Percentiles rank a stretch among this genome's conserved stretches.
Evolutionary conservation across 805 yeast species (phyloP).

Genomic region (Grigorovia humatica): DNA sequence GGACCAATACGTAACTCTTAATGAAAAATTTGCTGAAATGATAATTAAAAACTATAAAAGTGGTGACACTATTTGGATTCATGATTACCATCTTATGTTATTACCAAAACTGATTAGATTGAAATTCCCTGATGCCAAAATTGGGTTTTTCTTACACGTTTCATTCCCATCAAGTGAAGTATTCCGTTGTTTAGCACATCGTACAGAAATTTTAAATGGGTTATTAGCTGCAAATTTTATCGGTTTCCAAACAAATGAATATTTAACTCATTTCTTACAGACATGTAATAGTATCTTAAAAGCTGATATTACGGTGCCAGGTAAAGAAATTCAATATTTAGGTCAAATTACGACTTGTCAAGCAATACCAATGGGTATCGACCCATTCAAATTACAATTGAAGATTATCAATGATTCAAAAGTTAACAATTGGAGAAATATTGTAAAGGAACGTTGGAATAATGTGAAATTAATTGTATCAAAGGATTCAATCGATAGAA

Average conservation of each 20-base stretch:
- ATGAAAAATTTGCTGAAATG: conserved; percentile 69
- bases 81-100: conserved; percentile 83
- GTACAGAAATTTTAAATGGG: conserved; percentile 67
- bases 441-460: conserved; percentile 73
- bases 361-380: conserved; percentile 74
- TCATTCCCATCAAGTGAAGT: conserved; percentile 95
- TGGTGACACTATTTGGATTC: conserved; percentile 82
- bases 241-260: conserved; percentile 86
- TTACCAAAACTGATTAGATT: conserved; percentile 77
- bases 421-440: conserved; percentile 53
- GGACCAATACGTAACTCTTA: conserved; percentile 67
- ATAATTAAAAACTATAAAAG: conserved; percentile 55
- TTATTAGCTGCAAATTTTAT: conserved; percentile 82
- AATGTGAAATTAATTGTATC: conserved; percentile 62
- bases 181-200: conserved; percentile 84
- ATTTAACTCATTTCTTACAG: conserved; percentile 85
- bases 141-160: conserved; percentile 86
- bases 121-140: conserved; percentile 67
- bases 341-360: conserved; percentile 47
- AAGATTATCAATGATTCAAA: conserved; percentile 37
- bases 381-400: conserved; percentile 45
- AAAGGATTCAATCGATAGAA: conserved; percentile 77
- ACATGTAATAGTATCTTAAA: conserved; percentile 76
- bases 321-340: conserved; percentile 41
- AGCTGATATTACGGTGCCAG: conserved; percentile 56